Evolutionary conservation across 2,329 filamentous ascomycete species (phyloP).

Genomic region (Acrocalymma vagum): DNA sequence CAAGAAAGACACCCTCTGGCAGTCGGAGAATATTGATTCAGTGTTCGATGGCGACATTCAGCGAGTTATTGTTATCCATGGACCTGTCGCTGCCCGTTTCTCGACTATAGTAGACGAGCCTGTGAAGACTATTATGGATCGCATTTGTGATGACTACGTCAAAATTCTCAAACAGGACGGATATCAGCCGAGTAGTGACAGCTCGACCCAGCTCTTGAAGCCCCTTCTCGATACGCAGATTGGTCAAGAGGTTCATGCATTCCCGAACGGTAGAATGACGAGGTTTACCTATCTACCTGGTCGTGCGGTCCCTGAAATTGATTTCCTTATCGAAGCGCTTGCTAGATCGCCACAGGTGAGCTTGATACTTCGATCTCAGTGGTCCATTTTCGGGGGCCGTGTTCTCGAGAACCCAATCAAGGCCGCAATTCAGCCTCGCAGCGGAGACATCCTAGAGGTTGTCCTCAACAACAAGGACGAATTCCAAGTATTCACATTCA

Average conservation of each 20-base stretch:
- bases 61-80: conserved; percentile 43
- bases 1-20: conserved; percentile 51
- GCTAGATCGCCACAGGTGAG: conserved; percentile 7
- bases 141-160: conserved; percentile 6
- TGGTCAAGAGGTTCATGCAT: too few relatives aligned
- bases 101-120: conserved; percentile 12
- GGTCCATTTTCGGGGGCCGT: conserved; percentile 7
- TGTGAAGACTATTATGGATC: conserved; percentile 11
- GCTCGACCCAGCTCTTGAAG: too few relatives aligned
- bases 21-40: conserved; percentile 45
- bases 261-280: too few relatives aligned
- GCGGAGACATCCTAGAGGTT: too few relatives aligned
- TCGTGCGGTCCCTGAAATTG: conserved; percentile 5
- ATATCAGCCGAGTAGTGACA: too few relatives aligned
- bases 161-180: conserved; percentile 5
- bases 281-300: too few relatives aligned
- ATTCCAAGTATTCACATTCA: too few relatives aligned
- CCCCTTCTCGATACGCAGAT: conserved; percentile 1
- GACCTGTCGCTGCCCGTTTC: conserved; percentile 38
- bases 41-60: conserved; percentile 40
- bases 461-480: too few relatives aligned
- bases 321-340: conserved; percentile 7
- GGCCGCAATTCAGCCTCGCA: too few relatives aligned
- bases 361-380: conserved; percentile 8
- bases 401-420: too few relatives aligned